Base-by-base conservation (phyloP, 495 filamentous ascomycete genomes). In the Bathelium albidoporum region DNA sequence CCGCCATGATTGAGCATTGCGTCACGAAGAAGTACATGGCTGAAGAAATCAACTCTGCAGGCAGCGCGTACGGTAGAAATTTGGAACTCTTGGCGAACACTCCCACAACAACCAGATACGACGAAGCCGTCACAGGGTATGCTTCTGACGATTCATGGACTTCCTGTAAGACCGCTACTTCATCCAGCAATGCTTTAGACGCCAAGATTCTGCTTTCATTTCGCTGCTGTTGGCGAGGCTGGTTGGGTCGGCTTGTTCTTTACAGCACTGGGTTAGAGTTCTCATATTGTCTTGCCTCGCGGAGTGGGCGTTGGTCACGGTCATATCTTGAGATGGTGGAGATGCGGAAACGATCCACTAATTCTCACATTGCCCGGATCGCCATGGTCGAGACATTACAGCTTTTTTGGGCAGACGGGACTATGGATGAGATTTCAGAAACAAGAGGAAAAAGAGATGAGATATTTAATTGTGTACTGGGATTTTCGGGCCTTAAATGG, bases 391-490 rank as follows among this genome's bases (percentile, higher is more conserved):
- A 73, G 22, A 32, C 65, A 36, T 59, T 73, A 26, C 70, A 72
- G 32, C 65, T 76, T 43, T 64, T 66, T 26, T 66, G 63, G 58
- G 66, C 60, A 32, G 63, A 71, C 32, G 69, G 66, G 14, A 66
- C 55, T 5, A 69, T 65, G 16, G 41, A 68, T 22, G 28, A 39
- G 18, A 2, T 73, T 24, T 68, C 73, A 24, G 71, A 60, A 3
- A 65, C 72, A 65, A 70, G 66, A 36, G 66, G 72, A 36, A 18
- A 24, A 31, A 66, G 75, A 45, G 72, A 78, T 63, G 71, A 76
- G 62, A 72, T 70, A 11, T 78, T 78, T 49, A 75, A 75, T 62
- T 67, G 69, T 11, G 65, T 77, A 20, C 68, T 77, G 45, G 76
- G 71, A 18, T 71, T 74, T 64, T 73, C 72, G 10, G 70, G 70